Base-by-base conservation (phyloP, 495 filamentous ascomycete genomes). In the Oidiodendron maius region DNA sequence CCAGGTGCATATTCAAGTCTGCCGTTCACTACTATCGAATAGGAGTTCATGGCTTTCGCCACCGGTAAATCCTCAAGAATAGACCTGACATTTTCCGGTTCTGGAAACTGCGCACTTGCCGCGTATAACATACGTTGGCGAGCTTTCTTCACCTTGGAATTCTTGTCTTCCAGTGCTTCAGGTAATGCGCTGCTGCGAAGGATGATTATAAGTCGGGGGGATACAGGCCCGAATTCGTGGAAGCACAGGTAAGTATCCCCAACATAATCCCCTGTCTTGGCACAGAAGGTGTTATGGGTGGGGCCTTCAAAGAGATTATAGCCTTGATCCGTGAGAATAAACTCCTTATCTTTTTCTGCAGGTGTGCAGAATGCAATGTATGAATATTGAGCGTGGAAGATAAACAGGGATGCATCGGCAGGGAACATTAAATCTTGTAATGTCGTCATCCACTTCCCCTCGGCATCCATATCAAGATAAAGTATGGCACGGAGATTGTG, bases 281-380 rank as follows among this genome's bases (percentile, higher is more conserved):
- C n/a, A 26, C 61, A 52, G 16, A 26, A 4, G 34, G 23, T 26
- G 47, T 53, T 51, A 18, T 26, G 51, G n/a, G 38, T 56, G 3
- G 71, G 70, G 2, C 76, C 76, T 55, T 80, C 76, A 44, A 63
- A 61, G 12, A 78, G 53, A 28, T 58, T 60, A 50, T 71, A 78
- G 26, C 57, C 59, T 24, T 71, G 68, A 17, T 77, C 66, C 0
- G 75, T 70, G 20, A 79, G 56, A 17, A 80, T 44, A 50, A 78
- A 80, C 37, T 78, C 76, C 11, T 68, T 64, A 1, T 57, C 54
- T 2, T 40, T 24, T 3, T 63, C 40, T 0, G 44, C 25, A 1
- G 73, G 74, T 18, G 65, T 71, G 49, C 68, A 72, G 36, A 79
- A 59, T 5, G 71, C 58, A 50, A 76, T 63, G 56, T 71, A 79